These are phyloP conservation scores for Lactuca sativa DNA, from an alignment of 129 eudicot species.

Conservation along the genomic window DNA sequence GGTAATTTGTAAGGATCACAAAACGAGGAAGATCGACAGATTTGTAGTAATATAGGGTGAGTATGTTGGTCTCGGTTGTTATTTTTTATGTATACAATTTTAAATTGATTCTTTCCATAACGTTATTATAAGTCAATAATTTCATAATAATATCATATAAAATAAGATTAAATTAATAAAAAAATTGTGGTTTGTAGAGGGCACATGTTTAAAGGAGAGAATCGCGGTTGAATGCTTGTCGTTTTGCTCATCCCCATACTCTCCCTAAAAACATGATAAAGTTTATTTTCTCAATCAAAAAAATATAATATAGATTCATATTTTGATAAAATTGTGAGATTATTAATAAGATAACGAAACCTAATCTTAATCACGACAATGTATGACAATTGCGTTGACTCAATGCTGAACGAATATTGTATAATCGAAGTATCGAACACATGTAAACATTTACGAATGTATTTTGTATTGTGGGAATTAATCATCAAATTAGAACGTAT, in stretches of 20 bases:
- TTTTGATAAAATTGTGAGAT: neutral
- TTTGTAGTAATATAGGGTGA: constrained; percentile 18
- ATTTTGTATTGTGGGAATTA: neutral
- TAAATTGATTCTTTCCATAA: constrained; percentile 10
- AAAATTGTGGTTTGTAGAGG: constrained; percentile 5
- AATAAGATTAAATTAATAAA: neutral
- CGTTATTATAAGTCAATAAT: neutral
- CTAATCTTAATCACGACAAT: neutral
- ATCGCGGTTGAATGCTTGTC: constrained; percentile 42
- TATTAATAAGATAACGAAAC: neutral
- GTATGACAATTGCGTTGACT: neutral
- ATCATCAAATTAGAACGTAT: too few relatives aligned
- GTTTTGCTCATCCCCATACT: constrained; percentile 34
- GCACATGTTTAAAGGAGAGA: constrained; percentile 41
- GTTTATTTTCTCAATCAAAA: neutral
- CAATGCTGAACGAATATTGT: neutral
- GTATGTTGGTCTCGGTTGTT: constrained; percentile 30
- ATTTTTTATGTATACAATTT: neutral
- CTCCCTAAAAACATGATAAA: constrained; percentile 1
- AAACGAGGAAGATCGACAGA: constrained; percentile 18
- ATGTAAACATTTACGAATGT: neutral
- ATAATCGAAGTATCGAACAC: neutral
- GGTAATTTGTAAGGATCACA: constrained; percentile 17
- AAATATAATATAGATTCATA: neutral
- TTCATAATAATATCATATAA: constrained; percentile 1